Base-by-base conservation (phyloP, 495 filamentous ascomycete species). In the Cenococcum geophilum region DNA sequence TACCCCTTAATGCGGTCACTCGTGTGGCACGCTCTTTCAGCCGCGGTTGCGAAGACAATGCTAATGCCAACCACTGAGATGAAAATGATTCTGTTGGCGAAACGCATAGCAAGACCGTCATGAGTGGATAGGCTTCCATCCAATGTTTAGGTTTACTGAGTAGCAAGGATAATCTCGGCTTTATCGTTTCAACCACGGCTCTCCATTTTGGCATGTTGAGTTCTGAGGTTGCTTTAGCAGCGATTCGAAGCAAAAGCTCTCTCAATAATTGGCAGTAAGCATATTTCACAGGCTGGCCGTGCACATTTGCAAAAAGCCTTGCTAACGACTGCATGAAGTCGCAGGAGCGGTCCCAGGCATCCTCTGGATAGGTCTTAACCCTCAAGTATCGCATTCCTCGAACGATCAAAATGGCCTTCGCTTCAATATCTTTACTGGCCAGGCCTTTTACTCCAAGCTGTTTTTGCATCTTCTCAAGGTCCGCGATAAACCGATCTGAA, bases 221-320 rank as follows among this genome's bases (percentile, higher is more conserved):
- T 61, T 95, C 85, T 51, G 80, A 82, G 54, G 74, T 82, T 23
- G 88, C 88, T 55, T 81, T 86, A 0, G 88, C 87, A 18, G 92
- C 92, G 53, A 99, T 84, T 0, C 91, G 89, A n/a, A 96, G 83
- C 35, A 97, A 73, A 11, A 97, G 79, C 58, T 87, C 89, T 63
- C 90, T 90, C 61, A 97, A 80, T 5, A 95, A 83, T 67, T 92
- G 87, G 73, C 92, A 97, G 68, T 96, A 99, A 22, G 91, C 89
- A 63, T 92, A 86, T 69, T 97, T 99, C 62, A 96, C 84, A 32
- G 84, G 84, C 59, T 86, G 86, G 5, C 93, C 93, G 65, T 96
- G 91, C 11, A 89, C 86, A 64, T 84, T 85, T 50, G 83, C 79
- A 74, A 97, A 97, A 36, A 95, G 80, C 35, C 86, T 86, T 22